Base-by-base conservation (phyloP, 2,329 filamentous ascomycete genomes). In the Hypoxylon sp. region DNA sequence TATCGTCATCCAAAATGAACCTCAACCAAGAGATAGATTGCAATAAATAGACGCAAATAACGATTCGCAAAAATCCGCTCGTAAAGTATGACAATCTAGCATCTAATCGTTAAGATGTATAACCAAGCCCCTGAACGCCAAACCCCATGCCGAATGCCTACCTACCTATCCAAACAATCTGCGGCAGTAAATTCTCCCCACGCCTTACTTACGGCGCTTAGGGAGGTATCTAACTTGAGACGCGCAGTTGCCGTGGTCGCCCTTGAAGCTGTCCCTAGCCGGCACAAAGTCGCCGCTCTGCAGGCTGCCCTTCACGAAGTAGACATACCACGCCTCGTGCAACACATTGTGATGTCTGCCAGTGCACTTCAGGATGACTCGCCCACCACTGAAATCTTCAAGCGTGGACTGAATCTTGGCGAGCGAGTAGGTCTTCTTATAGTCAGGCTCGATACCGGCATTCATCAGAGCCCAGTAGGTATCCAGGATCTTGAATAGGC, bases 241-340 rank as follows among this genome's bases (percentile, higher is more conserved):
- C 9, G 78, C 79, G 48, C 82, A 83, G 65, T 83, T 83, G 4
- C 80, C 78, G 4, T 78, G 76, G 22, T 81, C 78, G 22, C 79
- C 81, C 56, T 80, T 77, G 37, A 78, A 76, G 31, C 76, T 81
- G 50, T 80, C 79, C 70, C 73, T 71, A 2, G 81, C 81, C 0
- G 84, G 81, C 14, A 86, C 80, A 67, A 86, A 86, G 61, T 81
- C 76, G 48, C 84, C 84, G 46, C 80, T 82, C 76, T 86, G 84
- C 67, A 87, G 70, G 71, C 82, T 86, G 3, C 86, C 86, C 73
- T 82, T 79, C 8, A 87, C 82, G 66, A 86, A 84, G 73, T 84
- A 87, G 48, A 83, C 81, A 70, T 87, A 87, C 84, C 85, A 86
- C 14, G 83, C 82, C 78, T 86, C 83, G 66, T 86, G 80, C 13